Percentiles rank a stretch among this genome's conserved stretches.
Conservation (phyloP, 768 basidiomycete genomes). For the Obba rivulosa region DNA sequence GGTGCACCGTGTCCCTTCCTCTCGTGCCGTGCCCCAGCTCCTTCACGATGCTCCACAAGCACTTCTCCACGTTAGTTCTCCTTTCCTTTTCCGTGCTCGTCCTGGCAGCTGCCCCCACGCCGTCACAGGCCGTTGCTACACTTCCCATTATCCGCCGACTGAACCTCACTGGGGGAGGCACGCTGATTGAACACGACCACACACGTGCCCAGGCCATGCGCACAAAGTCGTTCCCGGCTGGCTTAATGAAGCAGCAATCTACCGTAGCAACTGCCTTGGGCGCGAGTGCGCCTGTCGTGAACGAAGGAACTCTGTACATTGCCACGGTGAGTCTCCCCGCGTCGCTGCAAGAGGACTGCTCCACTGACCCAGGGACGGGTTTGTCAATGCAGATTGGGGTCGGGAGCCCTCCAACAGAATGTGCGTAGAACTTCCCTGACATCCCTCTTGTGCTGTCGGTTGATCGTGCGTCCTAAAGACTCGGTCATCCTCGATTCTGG, state of each 20-base stretch:
- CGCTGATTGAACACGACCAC: conserved; percentile 16
- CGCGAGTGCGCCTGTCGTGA: conserved; percentile 12
- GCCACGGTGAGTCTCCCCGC: conserved; percentile 11
- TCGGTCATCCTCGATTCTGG: conserved; percentile 53
- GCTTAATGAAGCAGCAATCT: no score
- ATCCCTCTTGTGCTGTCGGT: background rate
- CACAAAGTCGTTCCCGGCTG: background rate
- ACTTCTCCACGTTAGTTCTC: no score
- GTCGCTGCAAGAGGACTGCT: no score
- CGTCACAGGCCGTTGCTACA: no score
- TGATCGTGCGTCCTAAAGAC: conserved; percentile 15
- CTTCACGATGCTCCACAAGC: no score
- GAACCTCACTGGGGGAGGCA: conserved; percentile 16
- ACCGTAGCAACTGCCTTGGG: conserved; percentile 2
- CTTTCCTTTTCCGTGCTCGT: no score
- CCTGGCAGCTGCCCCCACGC: no score
- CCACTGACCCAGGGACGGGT: no score
- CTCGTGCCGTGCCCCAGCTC: no score
- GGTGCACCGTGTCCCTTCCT: no score
- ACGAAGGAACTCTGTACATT: conserved; percentile 21
- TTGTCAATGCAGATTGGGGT: conserved; percentile 34
- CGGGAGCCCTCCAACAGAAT: conserved; percentile 43
- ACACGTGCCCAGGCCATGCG: conserved; percentile 14
- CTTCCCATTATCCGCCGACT: conserved; percentile 16
- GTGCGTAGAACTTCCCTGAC: conserved; percentile 12